phyloP scores from a whole-genome alignment of 1,284 basidiomycete genomes.

The Albatrellus sp. region DNA sequence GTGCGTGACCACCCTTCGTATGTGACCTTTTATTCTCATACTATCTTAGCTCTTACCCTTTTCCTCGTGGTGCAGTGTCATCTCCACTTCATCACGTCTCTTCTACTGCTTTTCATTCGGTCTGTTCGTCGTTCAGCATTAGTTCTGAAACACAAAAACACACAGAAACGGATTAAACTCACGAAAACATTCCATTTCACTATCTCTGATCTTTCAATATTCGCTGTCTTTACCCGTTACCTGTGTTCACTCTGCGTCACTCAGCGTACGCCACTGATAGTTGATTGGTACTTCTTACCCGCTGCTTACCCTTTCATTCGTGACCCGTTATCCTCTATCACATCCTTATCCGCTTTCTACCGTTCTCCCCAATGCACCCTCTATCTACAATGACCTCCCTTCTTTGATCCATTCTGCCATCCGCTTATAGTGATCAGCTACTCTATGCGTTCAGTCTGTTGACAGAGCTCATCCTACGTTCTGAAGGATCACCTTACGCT shows the following conservation, averaged over 20 bases:
- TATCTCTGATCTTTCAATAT: constrained; percentile 14
- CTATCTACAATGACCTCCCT: too few species aligned
- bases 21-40: background rate
- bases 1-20: background rate
- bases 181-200: constrained; percentile 27
- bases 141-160: constrained; percentile 30
- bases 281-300: background rate
- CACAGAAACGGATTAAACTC: constrained; percentile 26
- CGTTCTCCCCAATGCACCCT: too few species aligned
- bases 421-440: too few species aligned
- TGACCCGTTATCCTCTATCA: too few species aligned
- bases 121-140: constrained; percentile 5
- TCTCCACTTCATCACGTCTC: constrained; percentile 2
- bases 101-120: constrained; percentile 8
- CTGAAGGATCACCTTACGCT: too few species aligned
- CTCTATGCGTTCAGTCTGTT: too few species aligned
- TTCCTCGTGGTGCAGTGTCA: background rate
- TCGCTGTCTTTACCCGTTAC: constrained; percentile 11
- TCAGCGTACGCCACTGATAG: background rate
- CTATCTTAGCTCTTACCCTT: background rate
- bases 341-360: too few species aligned
- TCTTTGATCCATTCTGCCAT: too few species aligned
- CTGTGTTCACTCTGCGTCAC: constrained; percentile 1
- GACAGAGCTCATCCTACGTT: too few species aligned
- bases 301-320: too few species aligned